Evolutionary conservation across 2,329 filamentous ascomycete genomes (phyloP).

Genomic region (Arthroderma sp.): DNA sequence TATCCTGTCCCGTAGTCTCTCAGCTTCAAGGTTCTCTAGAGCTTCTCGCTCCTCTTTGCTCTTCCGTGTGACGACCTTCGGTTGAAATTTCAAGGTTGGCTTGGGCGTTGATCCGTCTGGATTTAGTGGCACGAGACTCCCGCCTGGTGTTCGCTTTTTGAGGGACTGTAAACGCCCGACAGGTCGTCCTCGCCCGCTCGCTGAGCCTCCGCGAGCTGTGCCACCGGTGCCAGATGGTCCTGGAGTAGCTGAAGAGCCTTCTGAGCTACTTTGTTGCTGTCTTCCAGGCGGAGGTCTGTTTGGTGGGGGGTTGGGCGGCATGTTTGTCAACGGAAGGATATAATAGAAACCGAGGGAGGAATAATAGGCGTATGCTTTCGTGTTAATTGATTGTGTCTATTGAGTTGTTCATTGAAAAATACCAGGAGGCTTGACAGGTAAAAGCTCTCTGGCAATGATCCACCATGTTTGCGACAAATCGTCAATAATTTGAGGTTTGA

Average conservation of each 20-base stretch:
- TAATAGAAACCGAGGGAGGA: background rate
- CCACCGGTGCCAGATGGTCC: background rate
- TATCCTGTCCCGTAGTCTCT: slow-evolving; percentile 29
- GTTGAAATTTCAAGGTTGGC: slow-evolving; percentile 34
- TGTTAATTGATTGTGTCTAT: background rate
- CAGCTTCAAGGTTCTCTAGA: slow-evolving; percentile 32
- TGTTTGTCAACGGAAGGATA: slow-evolving; percentile 1
- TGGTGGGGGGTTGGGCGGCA: slow-evolving; percentile 11
- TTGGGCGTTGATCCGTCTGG: slow-evolving; percentile 24
- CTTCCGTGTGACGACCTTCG: slow-evolving; percentile 30
- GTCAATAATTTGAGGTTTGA: background rate
- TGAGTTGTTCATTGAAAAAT: background rate
- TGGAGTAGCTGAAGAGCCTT: slow-evolving; percentile 7
- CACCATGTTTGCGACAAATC: background rate
- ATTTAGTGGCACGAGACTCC: slow-evolving; percentile 26
- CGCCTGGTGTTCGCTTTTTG: slow-evolving; percentile 28
- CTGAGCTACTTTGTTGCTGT: slow-evolving; percentile 1
- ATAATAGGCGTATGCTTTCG: background rate
- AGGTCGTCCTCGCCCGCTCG: slow-evolving; percentile 14
- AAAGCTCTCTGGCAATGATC: background rate
- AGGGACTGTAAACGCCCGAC: slow-evolving; percentile 35
- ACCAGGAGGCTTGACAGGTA: background rate
- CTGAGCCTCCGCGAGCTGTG: background rate
- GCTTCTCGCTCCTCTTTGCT: slow-evolving; percentile 37
- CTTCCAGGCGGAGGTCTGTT: slow-evolving; percentile 5